Evolutionary conservation across 2,329 filamentous ascomycete species (phyloP), one percentile per base, ranked within the genome.

Genomic region (Lecanoromycetidae sp.): DNA sequence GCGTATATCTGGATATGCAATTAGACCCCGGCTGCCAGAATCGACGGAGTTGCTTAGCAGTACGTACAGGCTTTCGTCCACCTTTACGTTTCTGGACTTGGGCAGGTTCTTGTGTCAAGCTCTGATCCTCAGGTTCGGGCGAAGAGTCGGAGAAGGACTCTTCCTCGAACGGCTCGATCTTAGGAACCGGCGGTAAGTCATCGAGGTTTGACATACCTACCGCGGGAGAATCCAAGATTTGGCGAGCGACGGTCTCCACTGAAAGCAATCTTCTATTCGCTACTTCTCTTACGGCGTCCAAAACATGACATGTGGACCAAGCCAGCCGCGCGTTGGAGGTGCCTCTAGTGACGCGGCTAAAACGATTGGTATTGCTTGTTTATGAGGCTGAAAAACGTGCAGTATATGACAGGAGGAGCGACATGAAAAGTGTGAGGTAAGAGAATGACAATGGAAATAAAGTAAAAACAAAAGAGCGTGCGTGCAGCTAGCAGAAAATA

Each of bases 51-150:
- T 5, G 1, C 19, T 15, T 42, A 39, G 29, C 45, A 39, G 40
- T 55, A 48, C 78, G 66, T 80, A 96, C 91, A 61, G 91, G 91
- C 72, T 96, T 98, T 61, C 91, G 82, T 52, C 91, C 91, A 61
- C 91, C 91, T 72, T 98, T 98, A 61, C 91, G 80, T 74, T 98
- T 98, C 62, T 88, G 87, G 41, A 64, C 66, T 55, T 68, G 68
- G 46, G 64, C 60, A n/a, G 63, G 59, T 50, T 71, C 67, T 61
- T 44, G 61, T 1, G 36, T 48, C 35, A 49, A 45, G 22, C 40
- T 49, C 23, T 46, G 49, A 23, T 49, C 65, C 49, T 68, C 67
- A 9, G 63, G 60, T 39, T 71, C 69, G 10, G 68, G 68, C 2
- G 67, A 67, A 35, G 69, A 71, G 41, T 64, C 63, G 40, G 52